Evolutionary conservation across 2,329 filamentous ascomycete genomes (phyloP).

Genomic region (Fusarium concolor): DNA sequence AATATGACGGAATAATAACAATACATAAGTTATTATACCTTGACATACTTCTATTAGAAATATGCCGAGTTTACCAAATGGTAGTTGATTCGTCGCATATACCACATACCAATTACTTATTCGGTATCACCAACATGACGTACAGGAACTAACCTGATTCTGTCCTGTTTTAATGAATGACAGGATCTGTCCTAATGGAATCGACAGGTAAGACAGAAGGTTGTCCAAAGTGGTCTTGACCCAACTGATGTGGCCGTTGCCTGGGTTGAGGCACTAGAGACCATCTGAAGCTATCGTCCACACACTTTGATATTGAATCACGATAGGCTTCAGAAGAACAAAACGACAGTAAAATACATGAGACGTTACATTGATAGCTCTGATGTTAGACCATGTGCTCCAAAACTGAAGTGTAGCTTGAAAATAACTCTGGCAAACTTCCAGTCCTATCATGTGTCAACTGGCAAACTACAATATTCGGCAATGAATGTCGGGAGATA

Average conservation of each 20-base stretch:
- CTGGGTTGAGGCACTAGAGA: neutral
- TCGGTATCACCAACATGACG: neutral
- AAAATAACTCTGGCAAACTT: slow-evolving; percentile 8
- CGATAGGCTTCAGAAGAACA: neutral
- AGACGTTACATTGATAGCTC: neutral
- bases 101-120: neutral
- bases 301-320: neutral
- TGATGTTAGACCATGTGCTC: neutral
- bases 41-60: neutral
- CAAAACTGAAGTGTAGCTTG: neutral
- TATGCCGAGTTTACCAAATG: neutral
- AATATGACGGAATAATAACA: neutral
- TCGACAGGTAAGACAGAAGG: neutral
- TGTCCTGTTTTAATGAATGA: neutral
- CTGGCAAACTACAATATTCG: slow-evolving; percentile 2
- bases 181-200: neutral
- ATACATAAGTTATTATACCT: neutral
- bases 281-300: too few relatives aligned
- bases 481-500: neutral
- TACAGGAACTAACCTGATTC: neutral
- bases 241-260: neutral
- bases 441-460: neutral
- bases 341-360: neutral
- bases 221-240: neutral
- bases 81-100: neutral